These are phyloP conservation scores for Punctularia strigosozonata DNA, from an alignment of 768 basidiomycete genomes.

Conservation along the genomic window DNA sequence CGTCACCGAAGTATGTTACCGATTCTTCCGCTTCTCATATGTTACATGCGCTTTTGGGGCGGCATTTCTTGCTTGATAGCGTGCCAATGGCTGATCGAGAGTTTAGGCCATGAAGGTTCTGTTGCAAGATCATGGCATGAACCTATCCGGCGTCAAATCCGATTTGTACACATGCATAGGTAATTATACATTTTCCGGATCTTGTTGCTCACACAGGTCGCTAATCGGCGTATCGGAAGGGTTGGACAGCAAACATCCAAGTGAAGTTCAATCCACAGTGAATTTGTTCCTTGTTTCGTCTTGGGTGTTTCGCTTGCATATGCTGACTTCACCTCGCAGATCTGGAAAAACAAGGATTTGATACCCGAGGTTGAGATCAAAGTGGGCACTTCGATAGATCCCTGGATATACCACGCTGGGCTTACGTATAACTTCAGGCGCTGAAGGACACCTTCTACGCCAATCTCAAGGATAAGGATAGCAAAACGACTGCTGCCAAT, in stretches of 20 bases:
- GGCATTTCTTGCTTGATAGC: slow-evolving; percentile 4
- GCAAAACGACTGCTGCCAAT: too few species aligned
- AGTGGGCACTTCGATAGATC: too few species aligned
- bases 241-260: slow-evolving; percentile 67
- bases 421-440: too few species aligned
- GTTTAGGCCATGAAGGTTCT: slow-evolving; percentile 58
- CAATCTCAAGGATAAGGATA: too few species aligned
- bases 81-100: not conserved
- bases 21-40: slow-evolving; percentile 2
- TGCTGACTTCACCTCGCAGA: slow-evolving; percentile 21
- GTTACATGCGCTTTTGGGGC: slow-evolving; percentile 1
- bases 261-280: slow-evolving; percentile 62
- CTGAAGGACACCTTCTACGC: too few species aligned
- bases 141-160: slow-evolving; percentile 59
- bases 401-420: too few species aligned
- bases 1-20: slow-evolving; percentile 39
- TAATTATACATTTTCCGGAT: slow-evolving; percentile 10
- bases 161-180: slow-evolving; percentile 57
- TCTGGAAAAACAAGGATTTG: slow-evolving; percentile 56
- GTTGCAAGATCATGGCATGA: slow-evolving; percentile 51
- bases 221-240: slow-evolving; percentile 23
- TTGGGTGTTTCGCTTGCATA: not conserved
- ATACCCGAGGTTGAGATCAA: slow-evolving; percentile 52
- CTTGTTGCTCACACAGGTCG: too few species aligned
- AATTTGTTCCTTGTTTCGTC: slow-evolving; percentile 7